A percentile compares a stretch with the other conserved stretches of the same genome.
Evolutionary conservation across 1,284 basidiomycete species (phyloP).

Genomic region (Rhodotorula sp.): DNA sequence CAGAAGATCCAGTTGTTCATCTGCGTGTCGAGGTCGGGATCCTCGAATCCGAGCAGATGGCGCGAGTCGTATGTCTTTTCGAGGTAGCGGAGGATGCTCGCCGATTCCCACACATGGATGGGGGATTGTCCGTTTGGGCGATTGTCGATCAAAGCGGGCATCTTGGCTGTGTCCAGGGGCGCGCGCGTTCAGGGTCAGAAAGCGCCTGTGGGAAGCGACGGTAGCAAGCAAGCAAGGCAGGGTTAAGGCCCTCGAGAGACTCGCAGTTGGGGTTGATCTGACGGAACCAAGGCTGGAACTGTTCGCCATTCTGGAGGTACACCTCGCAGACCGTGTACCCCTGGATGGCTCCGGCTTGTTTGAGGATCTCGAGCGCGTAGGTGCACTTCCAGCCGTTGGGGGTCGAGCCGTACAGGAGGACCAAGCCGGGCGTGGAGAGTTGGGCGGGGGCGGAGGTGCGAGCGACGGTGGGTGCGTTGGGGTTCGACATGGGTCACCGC

Average conservation of each 20-base stretch:
- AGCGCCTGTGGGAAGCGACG: background rate
- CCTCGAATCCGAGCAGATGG: slow-evolving; percentile 15
- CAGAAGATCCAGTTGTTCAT: slow-evolving; percentile 35
- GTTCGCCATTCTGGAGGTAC: slow-evolving; percentile 20
- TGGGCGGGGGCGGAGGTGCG: slow-evolving; percentile 14
- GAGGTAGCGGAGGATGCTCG: slow-evolving; percentile 28
- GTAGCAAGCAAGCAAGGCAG: too few species aligned
- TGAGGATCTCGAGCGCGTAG: slow-evolving; percentile 16
- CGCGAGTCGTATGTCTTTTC: slow-evolving; percentile 21
- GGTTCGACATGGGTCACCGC: slow-evolving; percentile 1
- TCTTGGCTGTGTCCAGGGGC: slow-evolving; percentile 12
- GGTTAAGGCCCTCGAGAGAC: background rate
- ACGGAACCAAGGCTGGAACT: slow-evolving; percentile 29
- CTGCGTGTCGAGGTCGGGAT: slow-evolving; percentile 21
- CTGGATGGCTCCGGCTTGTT: slow-evolving; percentile 15
- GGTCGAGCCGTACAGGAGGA: slow-evolving; percentile 13
- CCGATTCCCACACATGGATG: slow-evolving; percentile 21
- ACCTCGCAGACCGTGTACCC: slow-evolving; percentile 21
- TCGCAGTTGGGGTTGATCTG: slow-evolving; percentile 35
- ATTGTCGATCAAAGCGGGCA: slow-evolving; percentile 32
- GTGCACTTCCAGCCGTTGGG: slow-evolving; percentile 32
- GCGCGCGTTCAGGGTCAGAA: too few species aligned
- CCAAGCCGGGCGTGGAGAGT: slow-evolving; percentile 26
- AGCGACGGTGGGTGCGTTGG: background rate
- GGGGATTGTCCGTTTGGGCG: slow-evolving; percentile 20